Conservation (phyloP, 805 yeast species). For the Nakazawaea wyomingensis region DNA sequence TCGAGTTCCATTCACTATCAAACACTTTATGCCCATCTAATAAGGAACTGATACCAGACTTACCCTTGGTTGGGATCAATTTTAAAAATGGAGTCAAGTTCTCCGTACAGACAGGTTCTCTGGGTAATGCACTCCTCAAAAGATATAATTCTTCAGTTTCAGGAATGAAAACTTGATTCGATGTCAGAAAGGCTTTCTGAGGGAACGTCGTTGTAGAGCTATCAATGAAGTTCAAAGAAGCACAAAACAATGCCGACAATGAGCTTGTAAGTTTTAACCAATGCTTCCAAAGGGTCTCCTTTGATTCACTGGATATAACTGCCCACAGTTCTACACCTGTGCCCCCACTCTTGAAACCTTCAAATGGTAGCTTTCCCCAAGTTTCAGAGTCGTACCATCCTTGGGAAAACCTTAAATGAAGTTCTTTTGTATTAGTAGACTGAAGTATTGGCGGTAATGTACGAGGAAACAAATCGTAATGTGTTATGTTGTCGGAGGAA, state of each 20-base stretch:
- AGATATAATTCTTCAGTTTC: conserved; percentile 41
- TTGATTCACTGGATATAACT: conserved; percentile 56
- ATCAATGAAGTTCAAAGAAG: conserved; percentile 86
- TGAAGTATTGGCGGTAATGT: conserved; percentile 73
- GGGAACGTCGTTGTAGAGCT: conserved; percentile 72
- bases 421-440: conserved; percentile 60
- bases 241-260: conserved; percentile 90
- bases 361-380: conserved; percentile 78
- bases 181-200: conserved; percentile 31
- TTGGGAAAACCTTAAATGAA: conserved; percentile 83
- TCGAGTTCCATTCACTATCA: conserved; percentile 90
- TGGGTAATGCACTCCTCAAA: conserved; percentile 82
- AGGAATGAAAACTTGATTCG: conserved; percentile 21
- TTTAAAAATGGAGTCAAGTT: conserved; percentile 91
- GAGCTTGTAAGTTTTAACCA: conserved; percentile 75
- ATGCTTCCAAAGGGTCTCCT: conserved; percentile 48
- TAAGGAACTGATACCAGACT: conserved; percentile 78
- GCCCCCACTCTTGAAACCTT: conserved; percentile 79
- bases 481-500: conserved; percentile 23
- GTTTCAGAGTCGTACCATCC: conserved; percentile 92
- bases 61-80: conserved; percentile 86
- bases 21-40: conserved; percentile 88
- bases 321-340: conserved; percentile 96
- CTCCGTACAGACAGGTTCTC: conserved; percentile 96
- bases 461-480: conserved; percentile 73